Evolutionary conservation across 1,284 basidiomycete genomes (phyloP).

Genomic region (Agroathelia rolfsii): DNA sequence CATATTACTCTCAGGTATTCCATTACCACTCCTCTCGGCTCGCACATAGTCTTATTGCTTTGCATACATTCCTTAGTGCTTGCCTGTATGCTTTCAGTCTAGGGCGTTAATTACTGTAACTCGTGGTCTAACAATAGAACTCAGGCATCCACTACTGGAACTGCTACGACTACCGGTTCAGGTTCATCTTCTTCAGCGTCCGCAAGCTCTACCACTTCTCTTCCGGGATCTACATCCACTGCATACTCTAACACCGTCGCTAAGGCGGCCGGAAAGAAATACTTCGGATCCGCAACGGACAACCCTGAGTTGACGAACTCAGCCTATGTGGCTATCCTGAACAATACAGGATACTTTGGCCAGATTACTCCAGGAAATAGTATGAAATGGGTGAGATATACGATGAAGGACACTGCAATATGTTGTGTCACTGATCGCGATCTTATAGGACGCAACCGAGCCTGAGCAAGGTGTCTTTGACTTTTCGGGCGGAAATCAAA

Average conservation of each 20-base stretch:
- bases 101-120: no score
- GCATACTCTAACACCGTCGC: slow-evolving; percentile 28
- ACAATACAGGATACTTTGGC: slow-evolving; percentile 34
- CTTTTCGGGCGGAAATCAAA: slow-evolving; percentile 17
- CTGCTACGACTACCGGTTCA: no score
- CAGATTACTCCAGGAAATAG: slow-evolving; percentile 45
- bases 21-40: no score
- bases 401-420: no score
- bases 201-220: slow-evolving; percentile 10
- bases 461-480: slow-evolving; percentile 17
- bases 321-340: slow-evolving; percentile 32
- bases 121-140: no score
- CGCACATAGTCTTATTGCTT: no score
- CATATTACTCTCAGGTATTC: no score
- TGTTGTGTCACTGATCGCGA: no score
- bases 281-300: slow-evolving; percentile 54
- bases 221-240: slow-evolving; percentile 15
- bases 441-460: slow-evolving; percentile 14
- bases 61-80: no score
- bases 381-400: slow-evolving; percentile 50
- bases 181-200: no score
- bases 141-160: no score
- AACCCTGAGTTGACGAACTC: slow-evolving; percentile 40
- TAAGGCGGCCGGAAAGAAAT: slow-evolving; percentile 38
- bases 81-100: no score